Evolutionary conservation across 2,329 filamentous ascomycete genomes (phyloP), one percentile per base, ranked within the genome.

Genomic region (Nemania sp.): DNA sequence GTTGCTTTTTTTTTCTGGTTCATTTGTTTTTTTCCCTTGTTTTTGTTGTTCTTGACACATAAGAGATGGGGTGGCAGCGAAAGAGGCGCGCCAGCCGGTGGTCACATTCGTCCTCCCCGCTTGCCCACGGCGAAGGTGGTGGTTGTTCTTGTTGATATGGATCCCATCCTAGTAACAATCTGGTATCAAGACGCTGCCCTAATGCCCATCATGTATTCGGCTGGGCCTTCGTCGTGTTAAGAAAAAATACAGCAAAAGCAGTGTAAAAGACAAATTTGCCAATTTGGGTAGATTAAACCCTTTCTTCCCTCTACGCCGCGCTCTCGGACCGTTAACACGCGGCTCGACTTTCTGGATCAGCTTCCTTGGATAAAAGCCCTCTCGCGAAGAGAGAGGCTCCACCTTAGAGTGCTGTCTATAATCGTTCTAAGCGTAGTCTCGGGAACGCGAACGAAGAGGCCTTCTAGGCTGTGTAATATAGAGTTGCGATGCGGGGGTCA

Each of bases 1-100:
- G 55, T 55, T 56, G 15, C 8, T 26, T 62, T 63, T 66, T 63
- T 63, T 61, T 66, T 67, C 64, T 55, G 41, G n/a, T 62, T 55
- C 45, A 51, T 54, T 62, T 45, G 18, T 43, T 22, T 66, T n/a
- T 70, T 68, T 55, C 55, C 55, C 58, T 68, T 67, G 61, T 67
- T 56, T 64, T 59, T 64, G 56, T 62, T 67, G 60, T 65, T 57
- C 43, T 74, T 73, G 74, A 54, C 64, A 77, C 73, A 78, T 77
- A 77, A 66, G 70, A 77, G 71, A 76, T 73, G 70, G 72, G 69
- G 68, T 65, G 76, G 76, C 74, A 73, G 75, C 77, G 73, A 76
- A n/a, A 77, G 76, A 75, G 72, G 75, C 75, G 75, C 73, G 72
- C 76, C 75, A 77, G 72, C 75, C 75, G 74, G 76, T 77, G 76